A percentile compares a stretch with the other conserved stretches of the same genome.
These are phyloP conservation scores for Penicillium desertorum DNA, from an alignment of 495 filamentous ascomycete species.

Conservation along the genomic window DNA sequence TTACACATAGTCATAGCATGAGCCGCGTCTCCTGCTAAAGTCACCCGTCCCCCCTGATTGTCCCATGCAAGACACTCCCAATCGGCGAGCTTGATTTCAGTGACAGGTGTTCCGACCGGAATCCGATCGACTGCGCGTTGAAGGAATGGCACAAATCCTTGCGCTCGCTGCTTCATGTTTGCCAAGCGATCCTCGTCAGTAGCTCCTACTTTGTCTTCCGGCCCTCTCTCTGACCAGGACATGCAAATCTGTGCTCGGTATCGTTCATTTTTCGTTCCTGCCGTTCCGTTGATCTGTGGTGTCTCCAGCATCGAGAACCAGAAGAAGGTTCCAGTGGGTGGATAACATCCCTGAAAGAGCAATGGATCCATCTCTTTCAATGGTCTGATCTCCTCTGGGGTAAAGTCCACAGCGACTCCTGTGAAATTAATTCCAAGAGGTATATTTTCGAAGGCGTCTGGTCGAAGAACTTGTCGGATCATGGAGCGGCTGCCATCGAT, in stretches of 20 bases:
- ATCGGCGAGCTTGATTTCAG: slow-evolving; percentile 53
- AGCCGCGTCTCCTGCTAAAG: slow-evolving; percentile 58
- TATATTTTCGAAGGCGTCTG: slow-evolving; percentile 25
- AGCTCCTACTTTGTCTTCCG: slow-evolving; percentile 34
- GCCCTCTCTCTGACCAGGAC: slow-evolving; percentile 32
- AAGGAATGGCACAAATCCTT: slow-evolving; percentile 54
- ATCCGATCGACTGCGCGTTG: slow-evolving; percentile 37
- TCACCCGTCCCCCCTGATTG: slow-evolving; percentile 47
- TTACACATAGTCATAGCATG: slow-evolving; percentile 64
- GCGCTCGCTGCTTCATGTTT: slow-evolving; percentile 52
- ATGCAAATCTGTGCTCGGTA: slow-evolving; percentile 33
- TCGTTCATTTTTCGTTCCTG: slow-evolving; percentile 5
- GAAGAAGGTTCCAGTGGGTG: slow-evolving; percentile 52
- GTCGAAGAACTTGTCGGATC: slow-evolving; percentile 41
- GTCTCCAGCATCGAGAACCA: slow-evolving; percentile 50
- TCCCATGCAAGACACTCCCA: slow-evolving; percentile 48
- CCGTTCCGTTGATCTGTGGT: slow-evolving; percentile 23
- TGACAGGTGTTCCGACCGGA: slow-evolving; percentile 46
- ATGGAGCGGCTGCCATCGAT: slow-evolving; percentile 50
- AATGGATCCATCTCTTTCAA: slow-evolving; percentile 55
- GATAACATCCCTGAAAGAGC: slow-evolving; percentile 59
- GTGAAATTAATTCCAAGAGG: slow-evolving; percentile 27
- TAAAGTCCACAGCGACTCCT: slow-evolving; percentile 29
- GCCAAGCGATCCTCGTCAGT: slow-evolving; percentile 39
- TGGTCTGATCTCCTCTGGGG: slow-evolving; percentile 33